A percentile compares a stretch with the other conserved stretches of the same genome.
phyloP scores from a whole-genome alignment of 2,329 filamentous ascomycete genomes.

The Decorospora gaudefroyi region DNA sequence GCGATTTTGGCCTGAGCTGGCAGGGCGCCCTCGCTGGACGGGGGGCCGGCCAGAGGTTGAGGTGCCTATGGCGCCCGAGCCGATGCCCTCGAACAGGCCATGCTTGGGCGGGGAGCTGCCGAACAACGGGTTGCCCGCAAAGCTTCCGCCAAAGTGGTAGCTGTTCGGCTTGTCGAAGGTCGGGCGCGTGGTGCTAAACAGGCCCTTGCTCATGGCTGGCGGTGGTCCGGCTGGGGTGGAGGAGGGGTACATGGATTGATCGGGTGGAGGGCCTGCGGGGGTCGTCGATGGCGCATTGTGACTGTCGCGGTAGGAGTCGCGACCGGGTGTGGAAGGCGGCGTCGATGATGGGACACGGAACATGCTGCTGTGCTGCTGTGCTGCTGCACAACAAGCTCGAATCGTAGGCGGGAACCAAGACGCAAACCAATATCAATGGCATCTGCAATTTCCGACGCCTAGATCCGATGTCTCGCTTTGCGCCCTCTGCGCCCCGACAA shows the following conservation, averaged over 20 bases:
- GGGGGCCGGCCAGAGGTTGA: slow-evolving; percentile 37
- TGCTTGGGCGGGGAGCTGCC: slow-evolving; percentile 45
- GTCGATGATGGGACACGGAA: slow-evolving; percentile 42
- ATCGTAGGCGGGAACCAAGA: slow-evolving; percentile 5
- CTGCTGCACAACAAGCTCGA: slow-evolving; percentile 3
- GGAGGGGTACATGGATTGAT: slow-evolving; percentile 51
- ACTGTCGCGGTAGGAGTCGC: slow-evolving; percentile 31
- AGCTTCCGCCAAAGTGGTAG: slow-evolving; percentile 26
- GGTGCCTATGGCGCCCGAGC: slow-evolving; percentile 32
- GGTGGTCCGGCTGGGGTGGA: slow-evolving; percentile 62
- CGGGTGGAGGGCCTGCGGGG: slow-evolving; percentile 61
- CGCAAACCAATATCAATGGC: slow-evolving; percentile 14
- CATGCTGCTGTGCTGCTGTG: slow-evolving; percentile 38
- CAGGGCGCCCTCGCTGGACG: slow-evolving; percentile 35
- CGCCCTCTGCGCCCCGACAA: slow-evolving; percentile 4
- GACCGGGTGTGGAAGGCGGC: slow-evolving; percentile 46
- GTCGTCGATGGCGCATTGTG: slow-evolving; percentile 58
- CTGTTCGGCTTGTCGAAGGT: slow-evolving; percentile 26
- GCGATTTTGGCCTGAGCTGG: slow-evolving; percentile 30
- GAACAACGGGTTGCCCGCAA: slow-evolving; percentile 25
- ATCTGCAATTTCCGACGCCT: not conserved
- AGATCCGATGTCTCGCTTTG: not conserved
- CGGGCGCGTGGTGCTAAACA: slow-evolving; percentile 59
- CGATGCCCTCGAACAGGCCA: slow-evolving; percentile 34
- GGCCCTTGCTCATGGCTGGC: slow-evolving; percentile 49